Base-by-base conservation (phyloP, 2,329 filamentous ascomycete species). In the Xylaria sp. region DNA sequence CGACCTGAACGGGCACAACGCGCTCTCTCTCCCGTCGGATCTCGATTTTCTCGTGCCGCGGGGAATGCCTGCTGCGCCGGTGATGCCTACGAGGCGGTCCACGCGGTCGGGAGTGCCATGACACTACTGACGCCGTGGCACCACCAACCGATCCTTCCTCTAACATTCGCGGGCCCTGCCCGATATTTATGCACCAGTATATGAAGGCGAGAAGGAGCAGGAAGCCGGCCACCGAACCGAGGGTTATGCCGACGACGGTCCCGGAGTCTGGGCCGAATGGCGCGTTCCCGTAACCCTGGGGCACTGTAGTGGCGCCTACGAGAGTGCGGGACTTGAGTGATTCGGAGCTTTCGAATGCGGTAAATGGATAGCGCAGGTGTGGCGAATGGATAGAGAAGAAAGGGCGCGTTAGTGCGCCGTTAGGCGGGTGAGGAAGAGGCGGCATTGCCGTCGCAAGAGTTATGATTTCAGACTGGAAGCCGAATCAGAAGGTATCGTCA, bases 191-290 rank as follows among this genome's bases (percentile, higher is more conserved):
- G 68, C 72, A 75, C 71, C 72, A 76, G 74, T 78, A 78, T 54
- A 79, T 65, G 13, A 78, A 58, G 65, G 65, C 74, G 25, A 79
- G 68, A 39, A 78, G 52, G 0, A 79, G 64, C 18, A 79, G 46
- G 70, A 79, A 79, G 5, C 75, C 78, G 86, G 28, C 89, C 83
- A 71, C 81, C 62, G 80, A 84, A 5, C 78, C 78, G 2, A 79
- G 69, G 50, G 77, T 75, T 62, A 85, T 77, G 76, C 76, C 76
- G 74, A 79, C 76, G 18, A 83, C 79, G 48, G 81, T 74, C 23
- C 81, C 81, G 1, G 78, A 63, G 20, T 68, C 66, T 12, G 77
- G 78, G 0, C 77, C 77, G 64, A 66, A 73, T 18, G 86, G 86
- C 4, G 84, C 83, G 1, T 86, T 84, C 37, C 83, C 78, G 70